Conservation (phyloP, 2,329 filamentous ascomycete species). For the Talaromyces sp. region DNA sequence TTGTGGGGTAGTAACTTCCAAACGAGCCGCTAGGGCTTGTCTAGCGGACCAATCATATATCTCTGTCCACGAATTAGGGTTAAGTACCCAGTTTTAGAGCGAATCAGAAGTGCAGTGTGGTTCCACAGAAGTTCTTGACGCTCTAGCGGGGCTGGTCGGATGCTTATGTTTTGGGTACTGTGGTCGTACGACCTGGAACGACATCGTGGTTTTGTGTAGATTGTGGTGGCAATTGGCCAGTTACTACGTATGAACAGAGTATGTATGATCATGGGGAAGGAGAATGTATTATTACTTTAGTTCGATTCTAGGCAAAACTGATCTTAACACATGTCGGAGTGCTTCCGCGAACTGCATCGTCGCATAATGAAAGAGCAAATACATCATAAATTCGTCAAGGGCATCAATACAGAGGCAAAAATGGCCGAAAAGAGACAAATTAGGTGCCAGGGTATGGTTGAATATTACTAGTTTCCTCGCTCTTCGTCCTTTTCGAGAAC, state of each 20-base stretch:
- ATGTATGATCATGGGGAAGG: not conserved
- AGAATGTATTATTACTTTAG: not conserved
- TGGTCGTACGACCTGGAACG: not conserved
- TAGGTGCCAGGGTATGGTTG: conserved; percentile 38
- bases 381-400: conserved; percentile 1
- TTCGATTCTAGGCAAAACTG: not conserved
- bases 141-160: not conserved
- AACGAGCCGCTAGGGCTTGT: conserved; percentile 9
- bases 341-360: not conserved
- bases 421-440: not conserved
- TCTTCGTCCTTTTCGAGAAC: conserved; percentile 23
- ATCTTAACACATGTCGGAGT: not conserved
- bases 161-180: not conserved
- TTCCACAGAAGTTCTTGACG: conserved; percentile 5
- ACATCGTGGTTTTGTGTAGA: not conserved
- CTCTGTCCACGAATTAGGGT: not conserved
- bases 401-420: not conserved
- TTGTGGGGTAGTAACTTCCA: conserved; percentile 15
- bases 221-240: not conserved
- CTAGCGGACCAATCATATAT: not conserved
- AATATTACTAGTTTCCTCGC: conserved; percentile 22
- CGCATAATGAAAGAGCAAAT: not conserved
- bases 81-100: not conserved
- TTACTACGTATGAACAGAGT: not conserved
- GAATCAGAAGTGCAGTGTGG: conserved; percentile 2